phyloP scores from a whole-genome alignment of 1,284 basidiomycete species.

The Cyathus olla region DNA sequence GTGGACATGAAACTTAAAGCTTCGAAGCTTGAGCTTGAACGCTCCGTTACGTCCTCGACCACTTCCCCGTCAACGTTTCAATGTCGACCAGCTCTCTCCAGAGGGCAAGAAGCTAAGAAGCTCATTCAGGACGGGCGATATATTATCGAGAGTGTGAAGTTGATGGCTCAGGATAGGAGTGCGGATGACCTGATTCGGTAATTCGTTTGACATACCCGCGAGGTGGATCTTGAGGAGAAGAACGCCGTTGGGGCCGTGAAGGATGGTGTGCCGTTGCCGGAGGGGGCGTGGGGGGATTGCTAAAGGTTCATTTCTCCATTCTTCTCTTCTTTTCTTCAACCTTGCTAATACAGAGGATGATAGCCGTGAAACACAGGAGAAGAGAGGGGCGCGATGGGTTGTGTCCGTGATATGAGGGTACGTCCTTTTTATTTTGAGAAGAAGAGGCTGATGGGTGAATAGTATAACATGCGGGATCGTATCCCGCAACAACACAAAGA shows the following conservation, averaged over 20 bases:
- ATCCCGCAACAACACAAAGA: constrained; percentile 76
- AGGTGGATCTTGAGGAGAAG: constrained; percentile 81
- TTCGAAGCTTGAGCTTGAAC: no score
- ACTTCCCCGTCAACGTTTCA: no score
- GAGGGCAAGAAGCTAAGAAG: no score
- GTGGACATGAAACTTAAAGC: no score
- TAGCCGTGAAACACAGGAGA: constrained; percentile 53
- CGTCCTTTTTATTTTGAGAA: constrained; percentile 9
- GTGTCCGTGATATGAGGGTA: constrained; percentile 52
- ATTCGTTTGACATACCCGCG: constrained; percentile 57
- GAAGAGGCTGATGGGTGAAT: neutral
- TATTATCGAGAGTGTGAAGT: no score
- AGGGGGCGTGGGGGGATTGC: constrained; percentile 69
- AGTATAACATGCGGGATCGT: constrained; percentile 60
- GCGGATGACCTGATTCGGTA: no score
- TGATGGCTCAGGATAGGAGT: no score
- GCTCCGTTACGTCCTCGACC: no score
- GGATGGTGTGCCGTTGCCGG: constrained; percentile 58
- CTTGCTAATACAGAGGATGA: constrained; percentile 9
- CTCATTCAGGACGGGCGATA: no score
- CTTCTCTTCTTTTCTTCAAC: neutral
- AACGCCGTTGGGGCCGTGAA: constrained; percentile 84
- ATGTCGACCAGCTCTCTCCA: no score
- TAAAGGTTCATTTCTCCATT: constrained; percentile 56
- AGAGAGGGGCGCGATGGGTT: constrained; percentile 63